phyloP scores from a whole-genome alignment of 441 rosid species.

The Corymbia calophylla region DNA sequence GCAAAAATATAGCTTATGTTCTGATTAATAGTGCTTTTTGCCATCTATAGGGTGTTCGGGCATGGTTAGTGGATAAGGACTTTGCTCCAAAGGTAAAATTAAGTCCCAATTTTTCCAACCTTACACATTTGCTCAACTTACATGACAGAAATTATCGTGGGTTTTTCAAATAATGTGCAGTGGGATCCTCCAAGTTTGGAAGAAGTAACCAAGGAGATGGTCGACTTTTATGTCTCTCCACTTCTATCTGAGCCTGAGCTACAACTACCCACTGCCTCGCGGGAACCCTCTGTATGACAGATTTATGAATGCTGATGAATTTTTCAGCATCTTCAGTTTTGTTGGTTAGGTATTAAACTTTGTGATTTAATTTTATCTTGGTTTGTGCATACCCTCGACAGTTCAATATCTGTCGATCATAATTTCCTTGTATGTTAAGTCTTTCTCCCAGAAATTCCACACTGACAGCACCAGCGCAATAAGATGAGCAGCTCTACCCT shows the following conservation, averaged over 20 bases:
- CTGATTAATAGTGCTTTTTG: background rate
- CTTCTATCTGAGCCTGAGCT: slow-evolving; percentile 51
- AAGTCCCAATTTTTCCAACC: background rate
- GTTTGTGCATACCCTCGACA: background rate
- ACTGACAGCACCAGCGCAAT: background rate
- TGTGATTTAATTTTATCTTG: background rate
- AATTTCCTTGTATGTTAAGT: background rate
- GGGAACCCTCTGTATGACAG: slow-evolving; percentile 61
- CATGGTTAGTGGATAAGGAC: slow-evolving; percentile 39
- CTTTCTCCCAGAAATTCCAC: background rate
- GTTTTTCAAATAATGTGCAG: slow-evolving; percentile 33
- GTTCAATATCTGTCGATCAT: background rate
- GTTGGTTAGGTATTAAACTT: background rate
- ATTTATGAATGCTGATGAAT: background rate
- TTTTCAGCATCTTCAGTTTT: background rate
- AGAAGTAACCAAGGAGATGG: slow-evolving; percentile 79
- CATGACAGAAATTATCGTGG: background rate
- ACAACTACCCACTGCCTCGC: slow-evolving; percentile 55
- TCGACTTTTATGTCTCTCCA: slow-evolving; percentile 50
- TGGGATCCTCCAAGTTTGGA: slow-evolving; percentile 84
- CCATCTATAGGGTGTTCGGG: slow-evolving; percentile 58
- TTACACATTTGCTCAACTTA: background rate
- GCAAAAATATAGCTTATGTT: background rate
- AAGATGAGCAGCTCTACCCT: background rate
- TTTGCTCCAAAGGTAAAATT: slow-evolving; percentile 78